These are phyloP conservation scores for Sphaerobolus stellatus DNA, from an alignment of 1,284 basidiomycete genomes.

Conservation along the genomic window DNA sequence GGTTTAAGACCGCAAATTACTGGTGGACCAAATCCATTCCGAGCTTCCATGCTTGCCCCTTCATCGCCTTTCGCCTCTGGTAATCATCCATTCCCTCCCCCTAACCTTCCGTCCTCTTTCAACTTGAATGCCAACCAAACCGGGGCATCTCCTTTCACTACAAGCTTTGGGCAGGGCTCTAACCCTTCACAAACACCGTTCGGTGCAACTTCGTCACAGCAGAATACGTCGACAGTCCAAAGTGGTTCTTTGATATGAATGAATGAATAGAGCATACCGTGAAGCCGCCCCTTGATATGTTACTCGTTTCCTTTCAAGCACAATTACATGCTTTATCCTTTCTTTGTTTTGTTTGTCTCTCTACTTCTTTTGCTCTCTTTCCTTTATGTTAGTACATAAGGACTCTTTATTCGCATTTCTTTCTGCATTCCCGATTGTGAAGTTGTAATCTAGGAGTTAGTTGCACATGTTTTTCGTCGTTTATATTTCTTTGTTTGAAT, in stretches of 20 bases:
- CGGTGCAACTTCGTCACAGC: neutral
- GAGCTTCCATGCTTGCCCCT: conserved; percentile 54
- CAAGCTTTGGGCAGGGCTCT: neutral
- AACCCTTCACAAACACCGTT: neutral
- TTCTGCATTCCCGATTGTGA: no score
- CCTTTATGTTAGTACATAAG: neutral
- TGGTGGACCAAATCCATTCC: conserved; percentile 68
- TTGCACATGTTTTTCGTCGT: no score
- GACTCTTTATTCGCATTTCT: neutral
- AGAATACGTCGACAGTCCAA: conserved; percentile 1
- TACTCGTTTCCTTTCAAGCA: neutral
- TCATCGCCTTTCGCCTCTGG: neutral
- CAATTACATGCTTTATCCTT: neutral
- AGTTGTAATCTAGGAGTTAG: no score
- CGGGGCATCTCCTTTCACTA: conserved; percentile 1
- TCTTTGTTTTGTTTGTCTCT: neutral
- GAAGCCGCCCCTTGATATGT: no score
- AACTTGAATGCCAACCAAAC: neutral
- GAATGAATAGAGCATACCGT: no score
- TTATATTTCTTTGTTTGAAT: no score
- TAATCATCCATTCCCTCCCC: neutral
- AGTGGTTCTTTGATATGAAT: conserved; percentile 10
- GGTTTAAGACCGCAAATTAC: conserved; percentile 74
- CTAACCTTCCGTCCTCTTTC: neutral
- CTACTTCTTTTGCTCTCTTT: neutral